Percentiles rank a stretch among this genome's conserved stretches.
Evolutionary conservation across 2,329 filamentous ascomycete genomes (phyloP).

Genomic region (Madurella fahalii): DNA sequence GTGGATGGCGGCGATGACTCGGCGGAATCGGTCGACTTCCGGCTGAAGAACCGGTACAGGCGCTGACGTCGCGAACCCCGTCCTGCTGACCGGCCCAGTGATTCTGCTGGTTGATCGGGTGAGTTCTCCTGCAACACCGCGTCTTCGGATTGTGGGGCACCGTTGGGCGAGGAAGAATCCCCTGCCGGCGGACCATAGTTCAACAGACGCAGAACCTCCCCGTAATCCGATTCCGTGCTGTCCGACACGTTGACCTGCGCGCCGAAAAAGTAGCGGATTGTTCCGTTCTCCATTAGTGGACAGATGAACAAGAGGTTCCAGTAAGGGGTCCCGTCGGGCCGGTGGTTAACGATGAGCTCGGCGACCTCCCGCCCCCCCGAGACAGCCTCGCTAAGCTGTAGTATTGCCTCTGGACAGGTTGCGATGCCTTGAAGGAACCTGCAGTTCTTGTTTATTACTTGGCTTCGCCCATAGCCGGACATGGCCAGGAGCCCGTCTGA

Average conservation of each 20-base stretch:
- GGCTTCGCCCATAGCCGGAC: slow-evolving; percentile 43
- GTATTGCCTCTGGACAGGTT: slow-evolving; percentile 37
- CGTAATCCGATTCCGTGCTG: slow-evolving; percentile 42
- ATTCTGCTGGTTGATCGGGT: not conserved
- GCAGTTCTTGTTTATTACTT: slow-evolving; percentile 46
- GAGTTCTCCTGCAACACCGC: not conserved
- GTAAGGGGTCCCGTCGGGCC: slow-evolving; percentile 46
- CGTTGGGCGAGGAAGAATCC: slow-evolving; percentile 21
- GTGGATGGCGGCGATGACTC: not conserved
- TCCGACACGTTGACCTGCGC: slow-evolving; percentile 56
- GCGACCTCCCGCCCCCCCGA: slow-evolving; percentile 37
- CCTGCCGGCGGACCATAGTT: slow-evolving; percentile 36
- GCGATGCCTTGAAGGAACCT: slow-evolving; percentile 44
- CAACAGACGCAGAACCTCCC: slow-evolving; percentile 49
- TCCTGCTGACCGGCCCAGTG: not conserved
- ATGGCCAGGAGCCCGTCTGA: slow-evolving; percentile 48
- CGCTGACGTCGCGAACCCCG: slow-evolving; percentile 12
- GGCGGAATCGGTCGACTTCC: slow-evolving; percentile 2
- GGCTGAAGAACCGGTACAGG: slow-evolving; percentile 17
- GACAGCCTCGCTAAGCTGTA: slow-evolving; percentile 37
- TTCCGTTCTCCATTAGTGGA: slow-evolving; percentile 49
- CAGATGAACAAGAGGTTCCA: slow-evolving; percentile 55
- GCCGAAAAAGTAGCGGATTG: slow-evolving; percentile 50
- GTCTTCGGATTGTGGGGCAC: not conserved
- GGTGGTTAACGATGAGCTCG: slow-evolving; percentile 46